Conservation (phyloP, 768 basidiomycete genomes). For the Macrolepiota dolichaula region DNA sequence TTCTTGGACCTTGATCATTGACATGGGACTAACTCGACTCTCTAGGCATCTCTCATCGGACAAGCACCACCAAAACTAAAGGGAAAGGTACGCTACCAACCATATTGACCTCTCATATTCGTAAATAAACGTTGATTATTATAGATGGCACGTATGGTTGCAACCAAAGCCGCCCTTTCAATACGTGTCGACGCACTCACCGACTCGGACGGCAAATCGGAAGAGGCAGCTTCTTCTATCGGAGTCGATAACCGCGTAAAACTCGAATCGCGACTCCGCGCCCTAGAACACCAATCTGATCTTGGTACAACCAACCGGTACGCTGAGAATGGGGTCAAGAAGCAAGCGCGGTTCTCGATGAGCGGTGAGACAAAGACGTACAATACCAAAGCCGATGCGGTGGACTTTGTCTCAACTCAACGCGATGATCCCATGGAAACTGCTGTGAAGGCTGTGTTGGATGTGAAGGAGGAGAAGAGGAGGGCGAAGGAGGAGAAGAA, state of each 20-base stretch:
- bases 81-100: conserved; percentile 66
- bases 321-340: conserved; percentile 50
- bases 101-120: background rate
- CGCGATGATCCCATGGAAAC: conserved; percentile 67
- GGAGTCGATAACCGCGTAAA: conserved; percentile 93
- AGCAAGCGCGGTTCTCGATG: conserved; percentile 82
- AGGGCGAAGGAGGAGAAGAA: conserved; percentile 74
- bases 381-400: conserved; percentile 80
- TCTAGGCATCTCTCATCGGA: conserved; percentile 88
- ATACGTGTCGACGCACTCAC: conserved; percentile 97
- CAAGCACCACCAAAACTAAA: conserved; percentile 98
- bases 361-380: conserved; percentile 76
- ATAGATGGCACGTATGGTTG: conserved; percentile 99
- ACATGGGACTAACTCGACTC: background rate
- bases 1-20: background rate
- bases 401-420: conserved; percentile 84
- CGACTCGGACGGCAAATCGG: conserved; percentile 88
- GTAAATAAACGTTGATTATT: background rate
- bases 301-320: conserved; percentile 67
- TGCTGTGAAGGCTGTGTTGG: conserved; percentile 70
- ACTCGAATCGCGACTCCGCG: conserved; percentile 89
- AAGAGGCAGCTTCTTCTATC: conserved; percentile 74
- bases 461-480: conserved; percentile 87
- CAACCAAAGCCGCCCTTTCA: conserved; percentile 95
- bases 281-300: conserved; percentile 82